phyloP scores from a whole-genome alignment of 805 yeast species.

The Candida stauntonica region DNA sequence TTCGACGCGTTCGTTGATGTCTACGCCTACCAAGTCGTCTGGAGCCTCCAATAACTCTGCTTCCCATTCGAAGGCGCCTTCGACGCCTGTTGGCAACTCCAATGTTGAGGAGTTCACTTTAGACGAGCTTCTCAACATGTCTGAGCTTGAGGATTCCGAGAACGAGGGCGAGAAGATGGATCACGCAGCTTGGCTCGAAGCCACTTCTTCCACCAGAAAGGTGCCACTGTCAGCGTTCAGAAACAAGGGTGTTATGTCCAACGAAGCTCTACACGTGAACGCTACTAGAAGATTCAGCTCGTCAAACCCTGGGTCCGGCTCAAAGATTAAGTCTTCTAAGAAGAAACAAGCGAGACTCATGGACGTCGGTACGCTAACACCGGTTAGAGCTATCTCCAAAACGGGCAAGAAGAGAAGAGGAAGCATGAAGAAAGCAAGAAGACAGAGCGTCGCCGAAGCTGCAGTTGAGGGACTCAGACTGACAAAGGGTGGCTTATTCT shows the following conservation, averaged over 20 bases:
- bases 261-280: conserved; percentile 26
- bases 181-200: conserved; percentile 33
- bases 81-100: conserved; percentile 27
- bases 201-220: conserved; percentile 40
- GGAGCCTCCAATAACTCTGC: conserved; percentile 1
- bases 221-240: conserved; percentile 90
- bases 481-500: conserved; percentile 72
- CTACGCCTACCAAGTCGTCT: conserved; percentile 26
- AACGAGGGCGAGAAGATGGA: conserved; percentile 40
- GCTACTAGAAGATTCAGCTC: conserved; percentile 25
- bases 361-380: conserved; percentile 16
- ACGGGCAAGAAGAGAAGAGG: conserved; percentile 20
- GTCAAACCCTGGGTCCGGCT: conserved; percentile 8
- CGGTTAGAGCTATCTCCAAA: conserved; percentile 17
- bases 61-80: conserved; percentile 3
- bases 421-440: conserved; percentile 40
- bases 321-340: conserved; percentile 9
- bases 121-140: conserved; percentile 83
- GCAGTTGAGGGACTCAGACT: conserved; percentile 71
- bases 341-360: conserved; percentile 9
- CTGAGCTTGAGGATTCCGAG: conserved; percentile 77
- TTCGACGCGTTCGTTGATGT: conserved; percentile 76
- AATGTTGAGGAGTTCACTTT: conserved; percentile 45
- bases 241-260: conserved; percentile 55
- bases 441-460: conserved; percentile 70